Base-by-base conservation (phyloP, 169 alveolate genomes). In the Ichthyophthirius multifiliis region DNA sequence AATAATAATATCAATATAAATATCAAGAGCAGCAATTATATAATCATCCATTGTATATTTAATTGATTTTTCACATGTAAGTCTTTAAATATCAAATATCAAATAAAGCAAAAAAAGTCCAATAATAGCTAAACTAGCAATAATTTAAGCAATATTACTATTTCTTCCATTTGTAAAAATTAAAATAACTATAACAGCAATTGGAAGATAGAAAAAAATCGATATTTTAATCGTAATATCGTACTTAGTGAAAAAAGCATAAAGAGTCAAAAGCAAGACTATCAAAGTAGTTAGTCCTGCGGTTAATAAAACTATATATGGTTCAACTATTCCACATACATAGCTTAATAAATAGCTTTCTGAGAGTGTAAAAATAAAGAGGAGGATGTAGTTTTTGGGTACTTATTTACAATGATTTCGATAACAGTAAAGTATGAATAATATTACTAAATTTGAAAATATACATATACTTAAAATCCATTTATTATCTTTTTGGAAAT, bases 1-100 rank as follows among this genome's bases (percentile, higher is more conserved):
- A 37, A 67, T 41, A 67, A 67, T 20, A 5, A 67, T 67, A 20
- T 67, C 77, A 10, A 67, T 67, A 23, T 67, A 67, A 44, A 67
- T 67, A 67, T 67, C 77, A 18, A 67, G 41, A 1, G 77, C 77
- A 12, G 77, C 77, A 35, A 67, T 67, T 6, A 67, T 67, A 67
- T 67, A 67, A 37, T 67, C 77, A 39, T 67, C 77, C 35, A 67
- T 67, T n/a, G 43, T 41, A 37, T 67, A 67, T 10, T 35, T 39
- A 39, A 67, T 37, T 34, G 48, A 18, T 67, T 41, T 67, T 16
- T 67, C 41, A 18, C 77, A 47, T n/a, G 23, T 34, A 37, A 67
- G 41, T 39, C 77, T 67, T 39, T 67, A 23, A 3, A 67, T 20
- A 67, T 67, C 77, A 20, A 67, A 37, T 34, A 67, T 62, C 9